Evolutionary conservation across 306 rosid genomes (phyloP).

Genomic region (Mimosa bimucronata): DNA sequence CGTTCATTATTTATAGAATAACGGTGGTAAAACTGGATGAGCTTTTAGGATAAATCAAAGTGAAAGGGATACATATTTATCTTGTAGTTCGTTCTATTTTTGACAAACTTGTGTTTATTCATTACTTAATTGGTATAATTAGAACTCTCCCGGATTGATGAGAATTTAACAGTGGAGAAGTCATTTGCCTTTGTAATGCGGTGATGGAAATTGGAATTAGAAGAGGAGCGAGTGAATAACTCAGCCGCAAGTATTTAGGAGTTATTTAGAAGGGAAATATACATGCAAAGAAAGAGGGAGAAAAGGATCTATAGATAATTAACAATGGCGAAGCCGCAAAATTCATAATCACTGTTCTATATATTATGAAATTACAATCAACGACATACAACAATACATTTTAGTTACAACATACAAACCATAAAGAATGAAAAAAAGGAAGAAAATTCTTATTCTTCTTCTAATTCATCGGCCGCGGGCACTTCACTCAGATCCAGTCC

Average conservation of each 20-base stretch:
- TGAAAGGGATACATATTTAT: neutral
- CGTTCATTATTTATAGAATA: neutral
- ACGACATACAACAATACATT: slow-evolving; percentile 24
- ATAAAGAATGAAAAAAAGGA: neutral
- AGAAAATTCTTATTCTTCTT: slow-evolving; percentile 28
- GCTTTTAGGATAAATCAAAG: neutral
- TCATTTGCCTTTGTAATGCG: too few relatives aligned
- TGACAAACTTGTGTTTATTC: neutral
- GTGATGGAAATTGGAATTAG: neutral
- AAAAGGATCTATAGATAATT: slow-evolving; percentile 1
- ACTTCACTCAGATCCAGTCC: slow-evolving; percentile 76
- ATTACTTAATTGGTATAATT: neutral
- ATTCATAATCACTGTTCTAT: neutral
- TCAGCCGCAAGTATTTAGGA: neutral
- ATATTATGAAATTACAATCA: slow-evolving; percentile 9
- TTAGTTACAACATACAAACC: slow-evolving; percentile 8
- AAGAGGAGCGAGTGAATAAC: neutral
- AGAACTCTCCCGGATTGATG: neutral
- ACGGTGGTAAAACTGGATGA: neutral
- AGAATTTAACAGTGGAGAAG: neutral
- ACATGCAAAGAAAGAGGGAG: neutral
- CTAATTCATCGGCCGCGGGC: slow-evolving; percentile 51
- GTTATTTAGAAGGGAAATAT: neutral
- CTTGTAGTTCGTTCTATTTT: neutral
- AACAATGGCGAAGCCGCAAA: neutral